Base-by-base conservation (phyloP, 2,329 filamentous ascomycete genomes). In the Capronia americana region DNA sequence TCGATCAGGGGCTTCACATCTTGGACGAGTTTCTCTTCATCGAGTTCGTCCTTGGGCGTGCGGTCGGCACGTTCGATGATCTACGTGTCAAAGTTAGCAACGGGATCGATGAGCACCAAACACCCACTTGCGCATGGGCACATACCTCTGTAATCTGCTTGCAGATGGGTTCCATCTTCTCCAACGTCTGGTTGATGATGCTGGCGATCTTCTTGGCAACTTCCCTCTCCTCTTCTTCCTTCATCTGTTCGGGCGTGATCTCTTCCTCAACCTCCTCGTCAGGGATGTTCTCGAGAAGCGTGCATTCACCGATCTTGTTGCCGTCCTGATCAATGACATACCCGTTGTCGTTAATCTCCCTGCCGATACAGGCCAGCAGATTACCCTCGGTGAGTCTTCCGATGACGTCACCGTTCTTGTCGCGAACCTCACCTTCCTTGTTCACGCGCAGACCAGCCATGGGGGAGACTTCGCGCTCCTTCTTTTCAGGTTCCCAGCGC, bases 1-100 rank as follows among this genome's bases (percentile, higher is more conserved):
- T 97, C 93, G 74, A 97, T 92, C 14, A 97, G 85, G 0, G 93
- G 93, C 79, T 90, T 92, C 73, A 97, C 92, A 65, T 93, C 86
- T 77, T 91, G 88, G 74, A 97, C 93, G 4, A 97, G 87, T 72
- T 91, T 86, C 75, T 97, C 92, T 77, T 97, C 93, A 74, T 97
- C 92, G 26, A 94, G 88, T 73, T 97, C 92, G 4, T 96, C 92
- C 79, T 92, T 90, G 51, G 91, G 90, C 30, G 90, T 92, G 70
- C 88, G 87, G 78, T 97, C 92, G 30, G 91, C 92, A 63, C 84
- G 84, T 73, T 96, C 91, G 73, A 96, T 91, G 80, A 90, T 86
- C 87, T 92, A 51, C 17, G 26, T 10, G 34, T 24, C 70, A 70
- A 65, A 65, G 77, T 68, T 60, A 56, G 59, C 56, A 26, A 41